Percentiles rank a stretch among this genome's conserved stretches.
phyloP scores from a whole-genome alignment of 176 grass and related monocot species.

The Aegilops umbellulata region DNA sequence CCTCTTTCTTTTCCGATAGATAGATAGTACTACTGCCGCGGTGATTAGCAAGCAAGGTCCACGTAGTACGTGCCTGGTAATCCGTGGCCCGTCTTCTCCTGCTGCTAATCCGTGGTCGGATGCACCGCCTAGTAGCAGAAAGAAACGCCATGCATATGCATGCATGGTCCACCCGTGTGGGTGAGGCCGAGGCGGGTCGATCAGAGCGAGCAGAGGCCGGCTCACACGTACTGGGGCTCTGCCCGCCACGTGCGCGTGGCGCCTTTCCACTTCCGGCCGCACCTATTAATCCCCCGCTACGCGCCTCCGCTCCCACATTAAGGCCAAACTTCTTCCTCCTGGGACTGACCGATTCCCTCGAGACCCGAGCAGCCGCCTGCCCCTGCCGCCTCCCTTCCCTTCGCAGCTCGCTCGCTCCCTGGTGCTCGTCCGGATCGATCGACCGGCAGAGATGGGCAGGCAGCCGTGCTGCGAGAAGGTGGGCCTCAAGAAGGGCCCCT shows the following conservation, averaged over 20 bases:
- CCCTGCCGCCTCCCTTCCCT: no score
- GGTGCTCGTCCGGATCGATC: neutral
- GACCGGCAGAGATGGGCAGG: conserved; percentile 62
- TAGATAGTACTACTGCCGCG: neutral
- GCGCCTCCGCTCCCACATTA: conserved; percentile 15
- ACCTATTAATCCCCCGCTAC: conserved; percentile 36
- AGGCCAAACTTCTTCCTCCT: neutral
- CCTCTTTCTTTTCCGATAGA: neutral
- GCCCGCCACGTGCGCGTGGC: conserved; percentile 27
- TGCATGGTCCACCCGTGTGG: neutral
- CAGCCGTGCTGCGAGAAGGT: conserved; percentile 91
- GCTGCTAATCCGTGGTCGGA: neutral
- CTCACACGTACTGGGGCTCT: conserved; percentile 28
- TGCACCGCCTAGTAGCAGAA: neutral
- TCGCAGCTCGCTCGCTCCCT: neutral
- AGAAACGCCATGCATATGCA: no score
- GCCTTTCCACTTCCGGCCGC: conserved; percentile 38
- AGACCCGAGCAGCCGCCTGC: neutral
- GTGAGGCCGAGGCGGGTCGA: neutral
- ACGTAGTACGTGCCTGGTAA: neutral
- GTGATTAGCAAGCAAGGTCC: neutral
- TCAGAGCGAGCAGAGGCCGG: conserved; percentile 13
- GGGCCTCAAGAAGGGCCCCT: conserved; percentile 86
- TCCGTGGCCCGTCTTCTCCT: neutral
- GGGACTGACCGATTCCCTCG: neutral